These are phyloP conservation scores for Mortierella sp. DNA, from an alignment of 371 early-diverging fungal genomes.

Conservation along the genomic window DNA sequence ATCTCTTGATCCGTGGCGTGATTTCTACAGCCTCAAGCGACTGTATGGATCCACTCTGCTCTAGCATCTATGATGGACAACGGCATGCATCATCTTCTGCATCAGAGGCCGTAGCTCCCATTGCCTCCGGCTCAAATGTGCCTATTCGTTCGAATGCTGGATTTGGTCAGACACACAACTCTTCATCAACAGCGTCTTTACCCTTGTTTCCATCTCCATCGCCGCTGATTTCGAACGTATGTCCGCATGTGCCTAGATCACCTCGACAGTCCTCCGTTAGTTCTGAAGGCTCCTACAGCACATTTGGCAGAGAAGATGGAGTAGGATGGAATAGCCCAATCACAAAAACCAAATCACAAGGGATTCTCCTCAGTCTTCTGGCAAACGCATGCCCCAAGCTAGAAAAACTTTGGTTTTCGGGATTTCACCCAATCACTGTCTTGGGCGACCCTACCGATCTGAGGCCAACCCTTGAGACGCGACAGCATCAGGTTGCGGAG, in stretches of 20 bases:
- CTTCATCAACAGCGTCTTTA: too few relatives aligned
- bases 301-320: too few relatives aligned
- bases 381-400: slow-evolving; percentile 35
- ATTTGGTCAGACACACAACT: too few relatives aligned
- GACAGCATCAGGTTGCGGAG: neutral
- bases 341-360: neutral
- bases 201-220: too few relatives aligned
- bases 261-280: slow-evolving; percentile 3
- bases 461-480: slow-evolving; percentile 5
- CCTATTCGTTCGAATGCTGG: too few relatives aligned
- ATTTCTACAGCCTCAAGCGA: slow-evolving; percentile 28
- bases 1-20: slow-evolving; percentile 27
- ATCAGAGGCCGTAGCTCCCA: too few relatives aligned
- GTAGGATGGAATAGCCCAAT: too few relatives aligned
- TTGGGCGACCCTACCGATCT: slow-evolving; percentile 41
- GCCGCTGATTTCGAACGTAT: too few relatives aligned
- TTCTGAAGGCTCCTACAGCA: slow-evolving; percentile 8
- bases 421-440: slow-evolving; percentile 44
- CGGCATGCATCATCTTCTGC: too few relatives aligned
- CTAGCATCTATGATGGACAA: neutral
- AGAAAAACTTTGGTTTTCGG: slow-evolving; percentile 35
- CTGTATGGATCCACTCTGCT: slow-evolving; percentile 18
- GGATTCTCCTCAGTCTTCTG: slow-evolving; percentile 19
- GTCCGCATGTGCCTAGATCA: too few relatives aligned
- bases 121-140: too few relatives aligned